Evolutionary conservation across 768 basidiomycete species (phyloP).

Genomic region (Amanita molliuscula): DNA sequence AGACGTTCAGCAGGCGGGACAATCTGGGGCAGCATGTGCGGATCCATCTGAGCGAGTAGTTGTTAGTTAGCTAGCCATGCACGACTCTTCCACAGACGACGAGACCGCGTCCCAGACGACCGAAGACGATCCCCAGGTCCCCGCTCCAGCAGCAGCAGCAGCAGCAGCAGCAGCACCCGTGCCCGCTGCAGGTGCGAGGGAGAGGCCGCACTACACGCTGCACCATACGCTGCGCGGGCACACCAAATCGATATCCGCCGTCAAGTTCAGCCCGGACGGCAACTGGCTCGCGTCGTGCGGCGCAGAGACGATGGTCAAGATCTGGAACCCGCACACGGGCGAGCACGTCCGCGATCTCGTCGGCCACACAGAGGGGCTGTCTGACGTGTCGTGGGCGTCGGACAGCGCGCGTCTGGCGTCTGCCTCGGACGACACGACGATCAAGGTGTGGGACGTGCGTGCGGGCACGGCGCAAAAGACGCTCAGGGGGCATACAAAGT

Average conservation of each 20-base stretch:
- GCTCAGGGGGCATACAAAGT: slow-evolving; percentile 76
- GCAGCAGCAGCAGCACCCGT: slow-evolving; percentile 8
- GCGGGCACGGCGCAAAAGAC: slow-evolving; percentile 64
- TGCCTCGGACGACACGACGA: slow-evolving; percentile 85
- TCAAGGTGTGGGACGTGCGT: slow-evolving; percentile 85
- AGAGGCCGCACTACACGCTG: slow-evolving; percentile 61
- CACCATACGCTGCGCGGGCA: slow-evolving; percentile 67
- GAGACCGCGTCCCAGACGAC: slow-evolving; percentile 76
- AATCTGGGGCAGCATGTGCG: slow-evolving; percentile 70
- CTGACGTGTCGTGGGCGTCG: slow-evolving; percentile 83
- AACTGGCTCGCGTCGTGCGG: slow-evolving; percentile 77
- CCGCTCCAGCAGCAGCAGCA: slow-evolving; percentile 31
- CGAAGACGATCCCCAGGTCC: slow-evolving; percentile 74
- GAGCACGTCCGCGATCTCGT: slow-evolving; percentile 64
- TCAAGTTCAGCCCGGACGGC: slow-evolving; percentile 90
- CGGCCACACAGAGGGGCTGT: slow-evolving; percentile 76
- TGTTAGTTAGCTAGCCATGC: too few relatives aligned
- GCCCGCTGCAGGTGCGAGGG: slow-evolving; percentile 13
- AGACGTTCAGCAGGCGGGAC: slow-evolving; percentile 65
- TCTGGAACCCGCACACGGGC: slow-evolving; percentile 77
- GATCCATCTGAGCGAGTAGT: slow-evolving; percentile 33
- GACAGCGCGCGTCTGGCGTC: slow-evolving; percentile 80
- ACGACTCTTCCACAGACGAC: slow-evolving; percentile 44
- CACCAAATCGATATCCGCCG: slow-evolving; percentile 73
- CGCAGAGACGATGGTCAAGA: slow-evolving; percentile 69